A percentile compares a stretch with the other conserved stretches of the same genome.
These are phyloP conservation scores for Citrullus colocynthis DNA, from an alignment of 306 rosid species.

Conservation along the genomic window DNA sequence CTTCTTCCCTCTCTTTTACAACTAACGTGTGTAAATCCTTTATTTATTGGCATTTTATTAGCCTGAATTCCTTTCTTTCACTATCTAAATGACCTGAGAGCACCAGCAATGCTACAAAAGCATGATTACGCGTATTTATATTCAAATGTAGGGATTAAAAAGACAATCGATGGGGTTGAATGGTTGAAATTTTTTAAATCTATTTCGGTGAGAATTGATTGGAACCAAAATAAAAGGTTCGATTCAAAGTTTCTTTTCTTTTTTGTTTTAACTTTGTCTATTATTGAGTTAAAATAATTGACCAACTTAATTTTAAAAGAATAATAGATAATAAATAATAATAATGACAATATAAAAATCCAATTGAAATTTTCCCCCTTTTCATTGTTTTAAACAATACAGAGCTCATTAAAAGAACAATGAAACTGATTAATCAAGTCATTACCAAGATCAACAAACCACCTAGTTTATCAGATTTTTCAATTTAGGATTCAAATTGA, in stretches of 20 bases:
- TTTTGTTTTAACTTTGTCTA: neutral
- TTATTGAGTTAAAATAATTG: neutral
- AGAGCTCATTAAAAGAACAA: neutral
- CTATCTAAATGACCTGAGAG: neutral
- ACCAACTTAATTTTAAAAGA: neutral
- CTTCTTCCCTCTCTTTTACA: neutral
- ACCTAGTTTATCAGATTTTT: neutral
- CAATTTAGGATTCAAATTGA: neutral
- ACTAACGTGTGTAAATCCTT: neutral
- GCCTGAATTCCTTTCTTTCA: neutral
- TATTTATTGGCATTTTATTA: neutral
- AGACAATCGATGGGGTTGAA: too few species aligned
- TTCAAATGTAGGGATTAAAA: neutral
- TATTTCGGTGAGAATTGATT: neutral
- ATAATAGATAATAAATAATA: too few species aligned
- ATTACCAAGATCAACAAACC: neutral
- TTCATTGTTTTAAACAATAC: neutral
- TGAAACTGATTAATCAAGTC: neutral
- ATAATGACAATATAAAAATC: too few species aligned
- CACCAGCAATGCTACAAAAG: neutral
- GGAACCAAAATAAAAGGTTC: neutral
- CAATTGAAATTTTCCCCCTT: neutral
- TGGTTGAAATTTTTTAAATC: too few species aligned
- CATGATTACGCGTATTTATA: neutral
- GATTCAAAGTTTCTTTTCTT: neutral